These are phyloP conservation scores for Podospora comata DNA, from an alignment of 495 filamentous ascomycete species.

Conservation along the genomic window DNA sequence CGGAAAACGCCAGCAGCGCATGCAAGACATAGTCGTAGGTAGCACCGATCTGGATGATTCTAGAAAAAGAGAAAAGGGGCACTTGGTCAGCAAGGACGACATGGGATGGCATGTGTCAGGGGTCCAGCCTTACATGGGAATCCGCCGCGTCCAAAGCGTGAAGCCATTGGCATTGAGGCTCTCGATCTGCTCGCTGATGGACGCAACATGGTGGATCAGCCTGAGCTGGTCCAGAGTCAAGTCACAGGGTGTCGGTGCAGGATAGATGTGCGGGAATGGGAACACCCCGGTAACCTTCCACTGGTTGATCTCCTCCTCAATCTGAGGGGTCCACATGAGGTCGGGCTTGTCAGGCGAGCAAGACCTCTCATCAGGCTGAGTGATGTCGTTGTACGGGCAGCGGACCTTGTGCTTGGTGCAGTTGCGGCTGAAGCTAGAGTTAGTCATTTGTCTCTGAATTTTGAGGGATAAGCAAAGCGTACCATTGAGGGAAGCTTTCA, in stretches of 20 bases:
- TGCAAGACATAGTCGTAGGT: conserved; percentile 88
- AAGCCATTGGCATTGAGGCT: conserved; percentile 72
- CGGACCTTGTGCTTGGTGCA: conserved; percentile 98
- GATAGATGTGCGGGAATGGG: conserved; percentile 77
- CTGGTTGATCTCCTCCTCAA: conserved; percentile 73
- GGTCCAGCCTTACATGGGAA: conserved; percentile 70
- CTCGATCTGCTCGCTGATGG: conserved; percentile 77
- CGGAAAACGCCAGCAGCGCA: conserved; percentile 83
- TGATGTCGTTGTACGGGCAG: conserved; percentile 91
- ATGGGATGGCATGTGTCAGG: conserved; percentile 1
- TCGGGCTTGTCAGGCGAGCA: conserved; percentile 67
- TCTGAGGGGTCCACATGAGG: conserved; percentile 76
- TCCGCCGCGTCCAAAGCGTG: conserved; percentile 86
- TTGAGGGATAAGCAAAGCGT: conserved; percentile 30
- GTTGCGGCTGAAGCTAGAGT: conserved; percentile 66
- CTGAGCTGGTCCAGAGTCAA: conserved; percentile 75
- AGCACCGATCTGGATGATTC: conserved; percentile 79
- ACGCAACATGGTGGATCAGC: conserved; percentile 86
- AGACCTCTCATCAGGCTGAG: conserved; percentile 61
- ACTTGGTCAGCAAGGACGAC: conserved; percentile 27
- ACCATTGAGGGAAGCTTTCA: conserved; percentile 98
- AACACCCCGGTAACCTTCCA: conserved; percentile 84
- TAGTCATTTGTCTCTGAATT: conserved; percentile 20
- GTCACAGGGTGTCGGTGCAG: conserved; percentile 58
- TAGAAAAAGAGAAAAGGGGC: conserved; percentile 36